Evolutionary conservation across 148 eudicot species (phyloP).

Genomic region (Camellia japonica): DNA sequence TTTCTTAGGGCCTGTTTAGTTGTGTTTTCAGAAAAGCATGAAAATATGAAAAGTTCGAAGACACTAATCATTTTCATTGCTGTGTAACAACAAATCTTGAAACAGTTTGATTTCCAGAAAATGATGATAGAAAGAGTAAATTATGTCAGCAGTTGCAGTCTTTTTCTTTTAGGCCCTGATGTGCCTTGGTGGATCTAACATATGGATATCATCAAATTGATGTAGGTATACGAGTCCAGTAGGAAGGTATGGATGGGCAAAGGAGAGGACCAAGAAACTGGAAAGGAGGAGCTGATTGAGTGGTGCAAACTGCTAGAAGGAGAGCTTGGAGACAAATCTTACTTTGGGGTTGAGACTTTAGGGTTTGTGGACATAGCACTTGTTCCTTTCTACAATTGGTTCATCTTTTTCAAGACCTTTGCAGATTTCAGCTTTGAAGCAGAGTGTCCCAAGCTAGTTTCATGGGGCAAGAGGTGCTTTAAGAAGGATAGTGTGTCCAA

Average conservation of each 20-base stretch:
- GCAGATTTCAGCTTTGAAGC: constrained; percentile 38
- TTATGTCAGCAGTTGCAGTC: too few species aligned
- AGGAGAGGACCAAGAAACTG: constrained; percentile 36
- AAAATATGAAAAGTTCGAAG: too few species aligned
- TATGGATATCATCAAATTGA: neutral
- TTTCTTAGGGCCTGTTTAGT: too few species aligned
- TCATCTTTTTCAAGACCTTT: constrained; percentile 25
- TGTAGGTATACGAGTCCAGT: constrained; percentile 27
- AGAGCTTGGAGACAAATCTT: constrained; percentile 35
- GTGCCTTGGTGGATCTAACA: neutral
- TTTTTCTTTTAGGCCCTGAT: too few species aligned
- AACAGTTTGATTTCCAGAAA: too few species aligned
- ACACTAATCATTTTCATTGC: too few species aligned
- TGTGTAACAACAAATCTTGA: too few species aligned
- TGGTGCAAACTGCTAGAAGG: constrained; percentile 31
- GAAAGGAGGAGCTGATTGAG: constrained; percentile 25
- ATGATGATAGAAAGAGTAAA: too few species aligned
- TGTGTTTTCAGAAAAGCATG: too few species aligned
- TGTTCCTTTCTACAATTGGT: constrained; percentile 37
- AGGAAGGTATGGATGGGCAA: constrained; percentile 28
- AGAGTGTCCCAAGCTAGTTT: constrained; percentile 33
- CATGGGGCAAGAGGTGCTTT: constrained; percentile 44
- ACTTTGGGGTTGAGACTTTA: constrained; percentile 41
- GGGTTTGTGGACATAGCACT: constrained; percentile 41
- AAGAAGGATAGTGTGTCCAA: constrained; percentile 37